Base-by-base conservation (phyloP, 2,329 filamentous ascomycete genomes). In the Rugonectria rugulosa region DNA sequence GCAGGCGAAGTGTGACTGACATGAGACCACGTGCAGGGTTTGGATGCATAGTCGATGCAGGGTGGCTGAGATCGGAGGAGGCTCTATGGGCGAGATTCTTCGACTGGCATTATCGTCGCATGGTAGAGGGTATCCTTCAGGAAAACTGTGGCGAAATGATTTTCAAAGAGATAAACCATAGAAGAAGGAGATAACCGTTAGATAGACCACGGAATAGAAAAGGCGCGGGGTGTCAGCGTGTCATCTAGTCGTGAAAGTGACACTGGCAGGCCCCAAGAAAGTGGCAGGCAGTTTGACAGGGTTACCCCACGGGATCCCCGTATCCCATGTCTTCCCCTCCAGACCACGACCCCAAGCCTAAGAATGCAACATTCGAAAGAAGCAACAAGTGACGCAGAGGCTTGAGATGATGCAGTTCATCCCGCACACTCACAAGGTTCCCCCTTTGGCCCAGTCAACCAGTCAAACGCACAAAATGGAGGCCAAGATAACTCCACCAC, bases 221-320 rank as follows among this genome's bases (percentile, higher is more conserved):
- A 49, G n/a, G n/a, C n/a, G n/a, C n/a, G n/a, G n/a, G n/a, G n/a
- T n/a, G n/a, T n/a, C n/a, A n/a, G n/a, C n/a, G n/a, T n/a, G n/a
- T n/a, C n/a, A n/a, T n/a, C n/a, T n/a, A n/a, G n/a, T n/a, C n/a
- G n/a, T n/a, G n/a, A n/a, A 55, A 43, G 31, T 11, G 26, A 27
- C 29, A 6, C 23, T 26, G 21, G 14, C 17, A 40, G 12, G 15
- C n/a, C n/a, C n/a, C n/a, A n/a, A n/a, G n/a, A n/a, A n/a, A n/a
- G n/a, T n/a, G n/a, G n/a, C n/a, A n/a, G n/a, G n/a, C n/a, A 40
- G 47, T 19, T 41, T 41, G 57, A 56, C 60, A 63, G 44, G 56
- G 56, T 56, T 63, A 57, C 60, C 62, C 62, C 62, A 40, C 53
- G 53, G 38, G 45, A 56, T 52, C 51, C 15, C 29, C 21, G 23